Evolutionary conservation across 2,329 filamentous ascomycete species (phyloP), one percentile per base, ranked within the genome.

Genomic region (Monosporascus sp.): DNA sequence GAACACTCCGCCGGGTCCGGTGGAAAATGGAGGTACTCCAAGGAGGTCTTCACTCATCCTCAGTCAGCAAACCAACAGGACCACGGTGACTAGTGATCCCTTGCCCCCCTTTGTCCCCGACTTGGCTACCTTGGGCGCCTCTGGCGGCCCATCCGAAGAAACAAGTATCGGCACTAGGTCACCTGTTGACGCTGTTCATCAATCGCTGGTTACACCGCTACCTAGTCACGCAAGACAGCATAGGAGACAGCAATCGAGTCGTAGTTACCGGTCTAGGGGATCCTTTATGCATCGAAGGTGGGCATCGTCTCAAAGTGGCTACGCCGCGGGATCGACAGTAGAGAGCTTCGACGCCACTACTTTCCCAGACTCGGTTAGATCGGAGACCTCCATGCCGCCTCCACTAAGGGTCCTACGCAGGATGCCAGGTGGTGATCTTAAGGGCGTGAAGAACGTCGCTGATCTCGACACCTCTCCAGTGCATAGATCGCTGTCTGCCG

Each of bases 361-460:
- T 0, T 75, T 76, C 44, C 83, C 82, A 40, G 68, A 61, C 5
- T 85, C 82, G 2, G 71, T 78, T 22, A 72, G 76, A 0, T 74
- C 75, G 7, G 72, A 72, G 55, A 50, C 76, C n/a, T 46, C 8
- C 2, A 67, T 77, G 48, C 77, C 80, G 1, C 72, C 73, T 20
- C 82, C 83, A n/a, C 70, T 81, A 7, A 81, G 85, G 45, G 77
- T 86, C 43, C 77, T 94, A 56, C 80, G 89, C 55, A 78, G 89
- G 65, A 79, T 86, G 16, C 89, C 88, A 7, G 89, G 89, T 48
- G 88, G 89, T 37, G 85, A 93, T 66, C 71, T 94, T 48, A 81
- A 86, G 57, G 86, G 85, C 17, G 86, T 82, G 38, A 79, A 78
- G 19, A 86, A 86, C 55, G 81, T 86, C 31, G 80, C 80, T 41